Percentiles rank a stretch among this genome's conserved stretches.
Conservation (phyloP, 768 basidiomycete genomes). For the Leccinum variicolor region DNA sequence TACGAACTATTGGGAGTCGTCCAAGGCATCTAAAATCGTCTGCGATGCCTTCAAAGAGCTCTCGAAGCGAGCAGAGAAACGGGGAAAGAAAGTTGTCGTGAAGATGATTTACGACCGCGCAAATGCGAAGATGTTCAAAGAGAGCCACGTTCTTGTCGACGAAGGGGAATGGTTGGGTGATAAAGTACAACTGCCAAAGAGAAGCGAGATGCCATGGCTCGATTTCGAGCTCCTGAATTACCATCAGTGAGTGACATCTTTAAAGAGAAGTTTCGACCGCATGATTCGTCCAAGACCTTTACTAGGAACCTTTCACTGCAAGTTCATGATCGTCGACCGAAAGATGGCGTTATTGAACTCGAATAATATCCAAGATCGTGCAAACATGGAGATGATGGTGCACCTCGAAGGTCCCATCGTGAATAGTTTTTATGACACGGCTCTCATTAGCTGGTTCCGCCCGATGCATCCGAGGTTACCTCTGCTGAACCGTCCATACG, state of each 20-base stretch:
- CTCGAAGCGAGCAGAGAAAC: slow-evolving; percentile 42
- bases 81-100: slow-evolving; percentile 50
- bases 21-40: slow-evolving; percentile 49
- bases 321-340: slow-evolving; percentile 69
- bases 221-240: slow-evolving; percentile 60
- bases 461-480: slow-evolving; percentile 45
- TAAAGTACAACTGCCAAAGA: slow-evolving; percentile 48
- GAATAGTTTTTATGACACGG: slow-evolving; percentile 65
- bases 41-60: slow-evolving; percentile 51
- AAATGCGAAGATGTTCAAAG: slow-evolving; percentile 46
- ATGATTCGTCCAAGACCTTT: slow-evolving; percentile 35
- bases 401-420: slow-evolving; percentile 72
- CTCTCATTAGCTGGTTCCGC: slow-evolving; percentile 58
- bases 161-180: slow-evolving; percentile 42
- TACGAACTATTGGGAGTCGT: slow-evolving; percentile 60
- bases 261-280: neutral
- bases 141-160: slow-evolving; percentile 46
- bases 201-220: slow-evolving; percentile 57
- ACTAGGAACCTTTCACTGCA: slow-evolving; percentile 69
- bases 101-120: slow-evolving; percentile 74
- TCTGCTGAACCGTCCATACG: slow-evolving; percentile 32
- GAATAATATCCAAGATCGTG: slow-evolving; percentile 65
- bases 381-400: slow-evolving; percentile 58
- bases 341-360: slow-evolving; percentile 60
- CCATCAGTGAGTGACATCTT: slow-evolving; percentile 32